Percentiles rank a stretch among this genome's conserved stretches.
phyloP scores from a whole-genome alignment of 2,329 filamentous ascomycete genomes.

The Esteya vermicola region DNA sequence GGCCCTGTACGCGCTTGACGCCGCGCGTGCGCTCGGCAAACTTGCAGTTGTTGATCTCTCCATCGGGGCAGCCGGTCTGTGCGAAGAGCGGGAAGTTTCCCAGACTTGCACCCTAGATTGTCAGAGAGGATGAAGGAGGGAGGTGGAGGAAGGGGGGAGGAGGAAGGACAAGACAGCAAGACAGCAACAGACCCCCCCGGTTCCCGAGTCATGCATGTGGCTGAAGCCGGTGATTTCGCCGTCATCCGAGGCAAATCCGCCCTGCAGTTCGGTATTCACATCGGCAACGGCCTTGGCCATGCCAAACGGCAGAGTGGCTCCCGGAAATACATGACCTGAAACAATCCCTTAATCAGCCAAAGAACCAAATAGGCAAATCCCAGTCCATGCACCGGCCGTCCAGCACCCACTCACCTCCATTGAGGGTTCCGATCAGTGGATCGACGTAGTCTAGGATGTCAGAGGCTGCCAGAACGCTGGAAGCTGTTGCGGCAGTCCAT shows the following conservation, averaged over 20 bases:
- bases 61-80: constrained; percentile 14
- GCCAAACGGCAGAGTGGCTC: constrained; percentile 38
- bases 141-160: too few species aligned
- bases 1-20: constrained; percentile 23
- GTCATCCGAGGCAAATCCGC: constrained; percentile 31
- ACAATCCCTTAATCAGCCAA: too few species aligned
- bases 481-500: too few species aligned
- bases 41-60: constrained; percentile 39
- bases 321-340: constrained; percentile 42
- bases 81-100: constrained; percentile 33
- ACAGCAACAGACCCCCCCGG: constrained; percentile 17
- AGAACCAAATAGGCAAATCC: too few species aligned
- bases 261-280: constrained; percentile 29
- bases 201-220: constrained; percentile 29
- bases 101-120: constrained; percentile 24
- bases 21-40: constrained; percentile 35
- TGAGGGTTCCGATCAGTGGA: constrained; percentile 35
- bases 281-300: constrained; percentile 43
- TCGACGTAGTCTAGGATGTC: constrained; percentile 17
- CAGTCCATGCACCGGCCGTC: too few species aligned
- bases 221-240: constrained; percentile 35
- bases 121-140: too few species aligned
- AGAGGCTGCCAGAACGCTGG: not conserved
- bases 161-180: not conserved
- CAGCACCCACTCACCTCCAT: constrained; percentile 1